A percentile compares a stretch with the other conserved stretches of the same genome.
Evolutionary conservation across 2,329 filamentous ascomycete genomes (phyloP).

Genomic region (Monilinia vaccinii-corymbosi): DNA sequence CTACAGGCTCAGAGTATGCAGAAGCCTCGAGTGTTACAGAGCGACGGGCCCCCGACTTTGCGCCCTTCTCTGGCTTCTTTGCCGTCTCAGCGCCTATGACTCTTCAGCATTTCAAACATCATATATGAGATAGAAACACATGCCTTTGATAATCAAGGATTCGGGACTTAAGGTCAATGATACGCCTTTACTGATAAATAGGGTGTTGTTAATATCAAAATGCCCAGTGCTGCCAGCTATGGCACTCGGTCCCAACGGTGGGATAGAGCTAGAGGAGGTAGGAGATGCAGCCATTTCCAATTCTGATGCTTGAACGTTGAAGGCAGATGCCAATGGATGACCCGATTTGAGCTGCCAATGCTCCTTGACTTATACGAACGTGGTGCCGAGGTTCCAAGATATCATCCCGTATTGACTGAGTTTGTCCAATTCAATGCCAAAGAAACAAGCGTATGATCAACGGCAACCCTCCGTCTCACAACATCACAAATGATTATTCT

Average conservation of each 20-base stretch:
- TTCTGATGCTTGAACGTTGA: background rate
- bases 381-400: slow-evolving; percentile 5
- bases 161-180: slow-evolving; percentile 3
- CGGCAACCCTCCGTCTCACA: background rate
- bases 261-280: background rate
- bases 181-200: slow-evolving; percentile 2
- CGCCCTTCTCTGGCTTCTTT: background rate
- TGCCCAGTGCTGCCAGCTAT: background rate
- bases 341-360: background rate
- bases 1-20: slow-evolving; percentile 6
- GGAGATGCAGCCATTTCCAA: slow-evolving; percentile 1
- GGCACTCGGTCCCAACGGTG: background rate
- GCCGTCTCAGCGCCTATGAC: background rate
- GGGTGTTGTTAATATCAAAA: slow-evolving; percentile 1
- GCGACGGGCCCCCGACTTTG: background rate
- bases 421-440: background rate
- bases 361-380: background rate
- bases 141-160: slow-evolving; percentile 4
- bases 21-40: slow-evolving; percentile 6
- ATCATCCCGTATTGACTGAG: background rate
- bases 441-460: background rate
- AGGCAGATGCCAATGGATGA: background rate
- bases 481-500: background rate
- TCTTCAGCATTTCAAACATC: background rate
- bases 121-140: background rate